Evolutionary conservation across 2,329 filamentous ascomycete genomes (phyloP).

Genomic region (Venturia oleaginea): DNA sequence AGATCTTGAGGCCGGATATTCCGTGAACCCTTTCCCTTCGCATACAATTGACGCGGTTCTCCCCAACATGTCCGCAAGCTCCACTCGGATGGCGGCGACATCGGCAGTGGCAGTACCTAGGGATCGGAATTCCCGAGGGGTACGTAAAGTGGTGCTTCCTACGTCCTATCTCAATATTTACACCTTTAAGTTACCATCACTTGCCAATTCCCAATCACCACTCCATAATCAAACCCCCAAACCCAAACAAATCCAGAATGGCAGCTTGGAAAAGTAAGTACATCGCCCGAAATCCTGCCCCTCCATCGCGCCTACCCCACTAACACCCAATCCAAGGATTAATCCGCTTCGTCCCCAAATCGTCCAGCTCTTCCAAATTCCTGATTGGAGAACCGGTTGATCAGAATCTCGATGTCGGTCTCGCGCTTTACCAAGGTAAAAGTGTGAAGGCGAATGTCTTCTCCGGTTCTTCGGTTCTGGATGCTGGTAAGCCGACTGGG

Average conservation of each 20-base stretch:
- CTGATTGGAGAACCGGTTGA: slow-evolving; percentile 23
- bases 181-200: not conserved
- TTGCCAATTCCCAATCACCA: not conserved
- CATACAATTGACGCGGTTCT: not conserved
- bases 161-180: not conserved
- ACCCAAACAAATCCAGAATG: not conserved
- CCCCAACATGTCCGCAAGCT: not conserved
- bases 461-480: slow-evolving; percentile 49
- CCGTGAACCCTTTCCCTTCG: not conserved
- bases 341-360: slow-evolving; percentile 13
- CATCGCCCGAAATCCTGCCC: not conserved
- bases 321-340: not conserved
- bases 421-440: slow-evolving; percentile 46
- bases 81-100: not conserved
- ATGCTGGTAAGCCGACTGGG: slow-evolving; percentile 43
- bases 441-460: slow-evolving; percentile 49
- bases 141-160: not conserved
- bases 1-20: not conserved
- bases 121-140: not conserved
- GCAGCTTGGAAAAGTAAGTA: not conserved
- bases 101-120: not conserved
- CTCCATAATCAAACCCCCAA: not conserved
- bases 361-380: not conserved
- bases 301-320: not conserved
- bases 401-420: slow-evolving; percentile 46